Evolutionary conservation across 2,329 filamentous ascomycete species (phyloP).

Genomic region (Colletotrichum trifolii): DNA sequence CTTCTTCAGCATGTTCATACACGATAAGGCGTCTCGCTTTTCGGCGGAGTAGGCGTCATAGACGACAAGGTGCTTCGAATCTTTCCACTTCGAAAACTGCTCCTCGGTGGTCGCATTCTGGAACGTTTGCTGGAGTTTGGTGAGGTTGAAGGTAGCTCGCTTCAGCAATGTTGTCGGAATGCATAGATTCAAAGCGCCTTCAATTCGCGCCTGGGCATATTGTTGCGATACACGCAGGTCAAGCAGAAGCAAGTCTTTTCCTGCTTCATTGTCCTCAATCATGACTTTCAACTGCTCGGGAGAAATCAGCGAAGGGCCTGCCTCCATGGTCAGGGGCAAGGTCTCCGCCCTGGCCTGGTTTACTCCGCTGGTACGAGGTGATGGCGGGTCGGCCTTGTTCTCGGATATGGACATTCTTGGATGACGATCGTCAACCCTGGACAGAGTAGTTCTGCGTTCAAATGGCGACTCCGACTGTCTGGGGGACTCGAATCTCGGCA

Average conservation of each 20-base stretch:
- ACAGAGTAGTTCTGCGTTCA: slow-evolving; percentile 47
- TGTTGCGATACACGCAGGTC: slow-evolving; percentile 90
- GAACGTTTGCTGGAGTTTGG: slow-evolving; percentile 90
- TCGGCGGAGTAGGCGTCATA: slow-evolving; percentile 85
- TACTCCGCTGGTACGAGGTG: slow-evolving; percentile 39
- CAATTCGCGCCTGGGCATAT: slow-evolving; percentile 79
- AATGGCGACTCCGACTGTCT: slow-evolving; percentile 48
- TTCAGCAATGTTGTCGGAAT: slow-evolving; percentile 96
- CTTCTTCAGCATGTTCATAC: slow-evolving; percentile 91
- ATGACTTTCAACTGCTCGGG: slow-evolving; percentile 66
- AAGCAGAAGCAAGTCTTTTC: slow-evolving; percentile 71
- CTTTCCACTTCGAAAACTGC: slow-evolving; percentile 81
- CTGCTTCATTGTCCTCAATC: slow-evolving; percentile 53
- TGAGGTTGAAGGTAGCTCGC: slow-evolving; percentile 86
- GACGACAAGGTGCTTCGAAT: slow-evolving; percentile 81
- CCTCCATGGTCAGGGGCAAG: slow-evolving; percentile 61
- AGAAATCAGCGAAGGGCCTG: slow-evolving; percentile 63
- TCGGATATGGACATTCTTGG: slow-evolving; percentile 66
- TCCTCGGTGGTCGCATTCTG: slow-evolving; percentile 75
- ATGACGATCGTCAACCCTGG: slow-evolving; percentile 62
- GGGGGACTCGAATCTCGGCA: slow-evolving; percentile 56
- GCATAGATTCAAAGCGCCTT: slow-evolving; percentile 88
- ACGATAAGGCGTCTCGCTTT: slow-evolving; percentile 81
- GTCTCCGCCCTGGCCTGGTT: slow-evolving; percentile 58
- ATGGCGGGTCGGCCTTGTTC: slow-evolving; percentile 55